phyloP scores from a whole-genome alignment of 805 yeast species.

The Starmerella vaccinii region DNA sequence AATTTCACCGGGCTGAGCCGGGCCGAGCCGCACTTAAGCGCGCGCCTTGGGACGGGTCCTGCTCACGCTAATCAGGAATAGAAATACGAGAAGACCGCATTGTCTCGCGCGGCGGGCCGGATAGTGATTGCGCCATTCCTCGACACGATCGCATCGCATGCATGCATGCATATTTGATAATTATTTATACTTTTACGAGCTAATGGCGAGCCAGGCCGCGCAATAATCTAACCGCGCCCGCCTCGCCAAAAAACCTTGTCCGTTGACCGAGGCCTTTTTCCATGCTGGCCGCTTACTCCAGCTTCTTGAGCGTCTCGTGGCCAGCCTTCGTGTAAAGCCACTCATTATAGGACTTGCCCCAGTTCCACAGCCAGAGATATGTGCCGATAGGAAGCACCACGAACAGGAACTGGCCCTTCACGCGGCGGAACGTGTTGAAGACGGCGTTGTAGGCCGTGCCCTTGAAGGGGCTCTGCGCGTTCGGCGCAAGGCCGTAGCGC shows the following conservation, averaged over 20 bases:
- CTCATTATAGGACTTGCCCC: constrained; percentile 79
- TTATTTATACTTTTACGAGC: neutral
- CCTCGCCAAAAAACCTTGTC: neutral
- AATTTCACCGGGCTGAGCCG: too few relatives aligned
- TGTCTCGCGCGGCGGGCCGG: too few relatives aligned
- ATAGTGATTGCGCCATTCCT: too few relatives aligned
- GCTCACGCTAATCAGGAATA: too few relatives aligned
- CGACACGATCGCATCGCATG: too few relatives aligned
- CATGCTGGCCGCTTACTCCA: constrained; percentile 3
- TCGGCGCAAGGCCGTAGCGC: constrained; percentile 84
- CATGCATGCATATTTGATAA: neutral
- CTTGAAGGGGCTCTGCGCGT: constrained; percentile 84
- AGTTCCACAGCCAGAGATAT: constrained; percentile 78
- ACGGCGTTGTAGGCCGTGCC: constrained; percentile 76
- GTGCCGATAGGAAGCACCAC: constrained; percentile 65
- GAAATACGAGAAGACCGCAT: too few relatives aligned
- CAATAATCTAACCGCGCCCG: neutral
- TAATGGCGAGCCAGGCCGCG: neutral
- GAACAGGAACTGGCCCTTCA: constrained; percentile 71
- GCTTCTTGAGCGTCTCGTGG: constrained; percentile 77
- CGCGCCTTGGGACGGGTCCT: too few relatives aligned
- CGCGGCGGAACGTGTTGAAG: constrained; percentile 92
- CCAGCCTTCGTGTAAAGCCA: constrained; percentile 96
- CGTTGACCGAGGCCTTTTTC: too few relatives aligned
- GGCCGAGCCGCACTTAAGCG: too few relatives aligned